These are phyloP conservation scores for Silybum marianum DNA, from an alignment of 129 eudicot genomes.

Conservation along the genomic window DNA sequence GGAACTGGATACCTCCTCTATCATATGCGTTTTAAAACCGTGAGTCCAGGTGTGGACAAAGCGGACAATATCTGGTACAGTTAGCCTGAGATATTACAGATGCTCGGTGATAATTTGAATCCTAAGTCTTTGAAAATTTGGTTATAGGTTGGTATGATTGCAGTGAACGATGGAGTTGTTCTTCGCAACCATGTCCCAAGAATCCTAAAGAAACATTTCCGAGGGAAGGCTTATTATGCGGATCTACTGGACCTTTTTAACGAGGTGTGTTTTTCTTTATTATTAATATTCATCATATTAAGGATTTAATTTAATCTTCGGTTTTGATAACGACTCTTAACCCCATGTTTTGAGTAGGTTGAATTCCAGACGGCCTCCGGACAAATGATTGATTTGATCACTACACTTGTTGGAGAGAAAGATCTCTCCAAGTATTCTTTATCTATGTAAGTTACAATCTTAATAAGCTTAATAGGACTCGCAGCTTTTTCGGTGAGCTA, in stretches of 20 bases:
- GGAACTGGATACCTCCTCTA: too few relatives aligned
- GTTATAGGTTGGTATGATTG: conserved; percentile 72
- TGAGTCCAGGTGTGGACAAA: too few relatives aligned
- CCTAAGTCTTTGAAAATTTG: neutral
- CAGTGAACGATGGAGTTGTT: conserved; percentile 68
- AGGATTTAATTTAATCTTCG: neutral
- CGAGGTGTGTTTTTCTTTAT: conserved; percentile 44
- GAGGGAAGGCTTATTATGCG: conserved; percentile 55
- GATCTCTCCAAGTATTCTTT: conserved; percentile 64
- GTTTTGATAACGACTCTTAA: neutral
- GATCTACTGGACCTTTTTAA: conserved; percentile 68
- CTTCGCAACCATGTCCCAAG: conserved; percentile 75
- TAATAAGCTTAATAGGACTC: neutral
- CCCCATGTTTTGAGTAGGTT: conserved; percentile 31
- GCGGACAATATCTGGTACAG: too few relatives aligned
- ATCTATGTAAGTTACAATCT: conserved; percentile 44
- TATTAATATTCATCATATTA: neutral
- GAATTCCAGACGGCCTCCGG: conserved; percentile 75
- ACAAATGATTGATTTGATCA: conserved; percentile 79
- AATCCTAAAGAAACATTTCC: conserved; percentile 60
- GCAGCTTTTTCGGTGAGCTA: too few relatives aligned
- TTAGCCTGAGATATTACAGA: too few relatives aligned
- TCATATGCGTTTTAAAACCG: too few relatives aligned
- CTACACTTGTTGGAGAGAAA: conserved; percentile 66
- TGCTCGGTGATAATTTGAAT: neutral